A percentile compares a stretch with the other conserved stretches of the same genome.
phyloP scores from a whole-genome alignment of 2,329 filamentous ascomycete species.

The Colletotrichum nymphaeae region DNA sequence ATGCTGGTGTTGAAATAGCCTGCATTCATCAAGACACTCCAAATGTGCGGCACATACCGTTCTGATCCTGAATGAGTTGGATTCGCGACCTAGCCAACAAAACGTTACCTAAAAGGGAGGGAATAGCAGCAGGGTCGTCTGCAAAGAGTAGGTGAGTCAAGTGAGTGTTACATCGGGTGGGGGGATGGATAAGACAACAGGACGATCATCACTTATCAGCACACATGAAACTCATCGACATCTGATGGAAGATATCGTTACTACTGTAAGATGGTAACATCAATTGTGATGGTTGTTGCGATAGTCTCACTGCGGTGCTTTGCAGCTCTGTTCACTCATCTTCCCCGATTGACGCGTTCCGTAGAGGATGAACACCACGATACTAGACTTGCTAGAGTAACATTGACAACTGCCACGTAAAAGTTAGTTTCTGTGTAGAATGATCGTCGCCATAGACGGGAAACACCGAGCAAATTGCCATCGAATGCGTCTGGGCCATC shows the following conservation, averaged over 20 bases:
- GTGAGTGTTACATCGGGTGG: conserved; percentile 50
- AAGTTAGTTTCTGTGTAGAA: neutral
- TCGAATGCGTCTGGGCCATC: neutral
- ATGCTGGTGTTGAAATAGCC: conserved; percentile 57
- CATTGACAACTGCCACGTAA: neutral
- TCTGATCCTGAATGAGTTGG: conserved; percentile 70
- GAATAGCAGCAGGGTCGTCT: neutral
- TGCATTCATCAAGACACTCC: conserved; percentile 60
- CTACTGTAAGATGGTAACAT: conserved; percentile 42
- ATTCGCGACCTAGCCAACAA: conserved; percentile 64
- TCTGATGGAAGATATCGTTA: conserved; percentile 41
- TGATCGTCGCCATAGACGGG: neutral
- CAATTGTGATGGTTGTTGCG: conserved; percentile 40
- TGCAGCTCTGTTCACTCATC: neutral
- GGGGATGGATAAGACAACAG: conserved; percentile 48
- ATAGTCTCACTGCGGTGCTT: too few species aligned
- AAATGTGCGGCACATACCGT: conserved; percentile 72
- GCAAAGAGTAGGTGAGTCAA: neutral
- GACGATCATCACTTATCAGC: conserved; percentile 39
- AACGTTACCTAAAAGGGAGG: conserved; percentile 60
- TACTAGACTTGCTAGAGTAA: neutral
- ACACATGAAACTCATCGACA: conserved; percentile 45
- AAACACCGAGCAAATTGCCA: neutral
- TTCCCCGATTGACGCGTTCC: neutral
- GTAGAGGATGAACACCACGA: neutral